Base-by-base conservation (phyloP, 805 yeast species). In the Nakazawaea ishiwadae region DNA sequence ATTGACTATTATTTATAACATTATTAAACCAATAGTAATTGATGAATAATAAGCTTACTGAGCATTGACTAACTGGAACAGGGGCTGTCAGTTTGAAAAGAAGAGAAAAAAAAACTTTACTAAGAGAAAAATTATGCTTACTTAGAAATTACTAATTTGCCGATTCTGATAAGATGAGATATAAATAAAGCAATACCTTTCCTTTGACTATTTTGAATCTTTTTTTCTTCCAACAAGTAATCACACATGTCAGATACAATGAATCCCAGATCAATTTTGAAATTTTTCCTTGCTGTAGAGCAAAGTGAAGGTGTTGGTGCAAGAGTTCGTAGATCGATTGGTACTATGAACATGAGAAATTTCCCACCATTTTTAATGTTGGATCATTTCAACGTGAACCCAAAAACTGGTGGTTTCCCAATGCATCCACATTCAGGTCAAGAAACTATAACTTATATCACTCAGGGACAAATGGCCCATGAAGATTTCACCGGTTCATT, bases 271-370 rank as follows among this genome's bases (percentile, higher is more conserved):
- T 59, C 75, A 1, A 67, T 79, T 35, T 57, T 71, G 17, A 76
- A 75, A 52, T 60, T 66, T 24, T 66, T 79, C 50, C 53, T 68
- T 33, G 89, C 91, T 23, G 54, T 72, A 31, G 86, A 85, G 52
- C 88, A 81, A 54, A 69, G 81, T 15, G 96, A 87, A 62, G 96
- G 96, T 49, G 89, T 73, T 23, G 96, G 96, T n/a, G 95, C 95
- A 21, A 63, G 72, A 23, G 96, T 87, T 18, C 73, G 95, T 57
- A 70, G 96, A 52, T 79, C 93, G 4, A 78, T 87, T 44, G 96
- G 96, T 33, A 72, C 80, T 5, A 65, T 67, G 60, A 65, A 69
- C 18, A 72, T 79, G 70, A 71, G 90, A 52, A 81, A 82, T 58
- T 87, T 87, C 60, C 71, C 86, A 12, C 96, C 96, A 4, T 87